Percentiles rank a stretch among this genome's conserved stretches.
Evolutionary conservation across 2,329 filamentous ascomycete species (phyloP).

Genomic region (Talaromyces sp.): DNA sequence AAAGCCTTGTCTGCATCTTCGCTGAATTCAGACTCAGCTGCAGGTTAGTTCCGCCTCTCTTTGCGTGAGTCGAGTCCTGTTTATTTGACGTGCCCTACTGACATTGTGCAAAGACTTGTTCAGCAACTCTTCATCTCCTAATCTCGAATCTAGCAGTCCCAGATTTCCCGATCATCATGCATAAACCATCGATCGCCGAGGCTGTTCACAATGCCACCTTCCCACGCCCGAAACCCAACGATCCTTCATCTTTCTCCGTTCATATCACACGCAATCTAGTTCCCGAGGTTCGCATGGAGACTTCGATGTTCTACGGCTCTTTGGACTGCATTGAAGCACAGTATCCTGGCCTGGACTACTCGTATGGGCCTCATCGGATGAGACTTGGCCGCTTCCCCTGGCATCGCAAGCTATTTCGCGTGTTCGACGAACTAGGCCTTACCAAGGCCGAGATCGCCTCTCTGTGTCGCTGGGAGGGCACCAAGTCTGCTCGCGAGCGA

Average conservation of each 20-base stretch:
- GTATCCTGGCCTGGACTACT: constrained; percentile 63
- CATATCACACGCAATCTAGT: constrained; percentile 59
- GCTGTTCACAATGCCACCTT: constrained; percentile 56
- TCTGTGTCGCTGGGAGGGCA: constrained; percentile 56
- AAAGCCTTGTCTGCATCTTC: background rate
- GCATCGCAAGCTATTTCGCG: constrained; percentile 56
- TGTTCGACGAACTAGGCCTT: constrained; percentile 55
- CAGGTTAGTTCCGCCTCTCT: background rate
- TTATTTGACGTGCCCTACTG: background rate
- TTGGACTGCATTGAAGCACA: constrained; percentile 61
- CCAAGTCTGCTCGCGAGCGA: constrained; percentile 42
- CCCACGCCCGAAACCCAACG: constrained; percentile 50
- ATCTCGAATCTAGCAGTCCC: background rate
- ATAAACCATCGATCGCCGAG: constrained; percentile 54
- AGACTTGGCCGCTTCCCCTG: constrained; percentile 57
- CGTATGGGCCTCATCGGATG: constrained; percentile 56
- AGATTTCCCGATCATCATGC: constrained; percentile 41
- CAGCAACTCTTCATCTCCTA: background rate
- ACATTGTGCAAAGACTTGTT: background rate
- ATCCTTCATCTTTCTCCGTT: constrained; percentile 54
- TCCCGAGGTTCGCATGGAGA: constrained; percentile 60
- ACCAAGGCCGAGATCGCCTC: constrained; percentile 57
- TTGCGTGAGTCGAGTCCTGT: background rate
- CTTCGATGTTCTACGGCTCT: constrained; percentile 58
- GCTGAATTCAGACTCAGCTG: background rate